Percentiles rank a stretch among this genome's conserved stretches.
These are phyloP conservation scores for Rhizophagus clarus DNA, from an alignment of 192 early-diverging fungal genomes.

Conservation along the genomic window DNA sequence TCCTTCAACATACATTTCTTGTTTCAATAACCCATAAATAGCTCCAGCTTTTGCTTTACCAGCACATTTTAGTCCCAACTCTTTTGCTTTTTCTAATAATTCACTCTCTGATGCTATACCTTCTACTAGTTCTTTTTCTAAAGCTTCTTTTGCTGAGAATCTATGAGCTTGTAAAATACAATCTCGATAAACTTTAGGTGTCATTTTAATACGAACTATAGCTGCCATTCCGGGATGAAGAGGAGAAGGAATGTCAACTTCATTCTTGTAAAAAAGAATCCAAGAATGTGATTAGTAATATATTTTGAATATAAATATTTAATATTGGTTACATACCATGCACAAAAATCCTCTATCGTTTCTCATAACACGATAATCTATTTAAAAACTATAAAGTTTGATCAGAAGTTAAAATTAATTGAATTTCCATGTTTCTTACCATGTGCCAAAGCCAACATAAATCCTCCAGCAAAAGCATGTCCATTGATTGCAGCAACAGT, in stretches of 20 bases:
- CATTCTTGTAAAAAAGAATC: constrained; percentile 49
- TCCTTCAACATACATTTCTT: constrained; percentile 63
- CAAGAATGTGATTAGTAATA: not conserved
- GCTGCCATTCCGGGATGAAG: constrained; percentile 71
- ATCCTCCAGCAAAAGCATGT: constrained; percentile 84
- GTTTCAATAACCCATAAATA: constrained; percentile 62
- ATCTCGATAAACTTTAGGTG: constrained; percentile 60
- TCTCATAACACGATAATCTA: constrained; percentile 76
- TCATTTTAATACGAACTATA: constrained; percentile 64
- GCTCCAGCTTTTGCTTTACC: constrained; percentile 59
- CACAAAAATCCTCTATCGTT: constrained; percentile 73
- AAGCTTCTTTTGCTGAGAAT: constrained; percentile 62
- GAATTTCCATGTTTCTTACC: constrained; percentile 34
- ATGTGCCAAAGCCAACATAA: constrained; percentile 57
- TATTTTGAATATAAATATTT: not conserved
- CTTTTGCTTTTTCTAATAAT: constrained; percentile 53
- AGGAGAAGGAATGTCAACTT: constrained; percentile 71
- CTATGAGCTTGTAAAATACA: constrained; percentile 63
- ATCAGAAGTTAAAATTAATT: not conserved
- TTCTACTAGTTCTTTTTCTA: constrained; percentile 64
- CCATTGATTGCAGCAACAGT: constrained; percentile 79
- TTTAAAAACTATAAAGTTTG: not conserved
- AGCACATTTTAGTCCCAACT: constrained; percentile 54
- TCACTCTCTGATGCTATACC: constrained; percentile 52
- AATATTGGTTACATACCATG: constrained; percentile 47